Base-by-base conservation (phyloP, 1,139 yeast species). In the Candida sp. region DNA sequence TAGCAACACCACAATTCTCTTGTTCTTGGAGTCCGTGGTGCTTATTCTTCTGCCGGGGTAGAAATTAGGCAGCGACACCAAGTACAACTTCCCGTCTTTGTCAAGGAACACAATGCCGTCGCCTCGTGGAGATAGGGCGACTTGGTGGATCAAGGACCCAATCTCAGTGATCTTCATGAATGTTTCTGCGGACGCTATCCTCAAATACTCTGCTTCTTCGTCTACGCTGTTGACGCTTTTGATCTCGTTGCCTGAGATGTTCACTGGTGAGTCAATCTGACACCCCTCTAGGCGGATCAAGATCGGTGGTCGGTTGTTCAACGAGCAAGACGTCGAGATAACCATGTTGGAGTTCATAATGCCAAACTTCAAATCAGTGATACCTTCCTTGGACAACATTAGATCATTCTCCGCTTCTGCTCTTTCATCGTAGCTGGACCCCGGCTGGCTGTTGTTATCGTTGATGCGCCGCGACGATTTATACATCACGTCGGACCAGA, bases 81-180 rank as follows among this genome's bases (percentile, higher is more conserved):
- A 76, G 59, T 81, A 90, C 0, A 91, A 85, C 3, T 83, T 74
- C 0, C 98, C 98, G 49, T 84, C 85, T 56, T 89, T 83, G 63
- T 88, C 94, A 34, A 91, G 69, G 58, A 89, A 87, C 1, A 93
- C 96, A 32, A 91, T 77, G 0, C 96, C 88, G 64, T 91, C 96
- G 22, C 94, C 93, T 25, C 97, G 75, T 1, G 98, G 97, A 9
- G 96, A 89, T 1, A 90, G 77, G 6, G 88, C 86, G 48, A 88
- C 81, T 47, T 78, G 75, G 66, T 92, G 96, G 50, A 91, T 88
- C 7, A 83, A 75, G 1, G 90, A 82, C 0, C 98, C 98, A n/a
- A 91, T 81, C 60, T 92, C 96, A 49, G 88, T 88, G 8, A 92
- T 71, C 54, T 86, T 80, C 57, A 72, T 58, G 4, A 75, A 49